Percentiles rank a stretch among this genome's conserved stretches.
Conservation (phyloP, 306 rosid genomes). For the Delonix regia region DNA sequence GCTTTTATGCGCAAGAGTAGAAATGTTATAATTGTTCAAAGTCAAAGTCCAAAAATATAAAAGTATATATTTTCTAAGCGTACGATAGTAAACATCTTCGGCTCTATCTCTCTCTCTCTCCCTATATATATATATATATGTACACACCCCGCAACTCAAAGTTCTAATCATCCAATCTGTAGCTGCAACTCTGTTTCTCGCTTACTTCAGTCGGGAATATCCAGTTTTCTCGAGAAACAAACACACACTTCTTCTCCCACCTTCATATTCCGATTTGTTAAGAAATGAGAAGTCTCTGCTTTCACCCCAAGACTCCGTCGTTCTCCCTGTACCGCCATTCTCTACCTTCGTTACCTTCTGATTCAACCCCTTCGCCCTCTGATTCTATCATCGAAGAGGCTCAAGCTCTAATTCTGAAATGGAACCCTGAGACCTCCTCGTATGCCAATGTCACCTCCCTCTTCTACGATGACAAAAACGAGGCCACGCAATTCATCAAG, state of each 20-base stretch:
- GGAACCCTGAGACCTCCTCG: conserved; percentile 64
- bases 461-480: conserved; percentile 55
- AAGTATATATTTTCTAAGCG: too few species aligned
- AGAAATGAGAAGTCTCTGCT: conserved; percentile 51
- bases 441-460: conserved; percentile 71
- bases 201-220: neutral
- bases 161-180: neutral
- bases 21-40: too few species aligned
- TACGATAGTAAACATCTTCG: too few species aligned
- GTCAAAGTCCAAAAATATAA: too few species aligned
- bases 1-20: too few species aligned
- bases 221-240: neutral
- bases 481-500: conserved; percentile 58
- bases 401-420: conserved; percentile 51
- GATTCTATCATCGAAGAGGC: conserved; percentile 50
- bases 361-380: conserved; percentile 27
- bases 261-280: neutral
- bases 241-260: neutral
- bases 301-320: conserved; percentile 46
- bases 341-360: conserved; percentile 30
- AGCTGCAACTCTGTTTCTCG: neutral
- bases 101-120: too few species aligned
- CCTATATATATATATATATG: too few species aligned
- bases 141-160: neutral
- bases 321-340: conserved; percentile 32